Evolutionary conservation across 192 early-diverging fungal genomes (phyloP).

Genomic region (Mortierella antarctica): DNA sequence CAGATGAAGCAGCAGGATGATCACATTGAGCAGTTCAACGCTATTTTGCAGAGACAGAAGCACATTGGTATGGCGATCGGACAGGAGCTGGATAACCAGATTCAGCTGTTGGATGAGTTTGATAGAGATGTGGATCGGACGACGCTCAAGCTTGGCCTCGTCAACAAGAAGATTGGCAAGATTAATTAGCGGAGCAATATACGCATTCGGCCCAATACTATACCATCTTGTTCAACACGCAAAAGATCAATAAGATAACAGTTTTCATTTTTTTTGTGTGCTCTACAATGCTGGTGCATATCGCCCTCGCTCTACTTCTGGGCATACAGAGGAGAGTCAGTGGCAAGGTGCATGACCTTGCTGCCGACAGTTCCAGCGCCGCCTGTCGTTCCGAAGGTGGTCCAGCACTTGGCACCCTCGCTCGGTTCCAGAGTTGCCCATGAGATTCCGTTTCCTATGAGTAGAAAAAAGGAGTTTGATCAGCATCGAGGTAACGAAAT

Average conservation of each 20-base stretch:
- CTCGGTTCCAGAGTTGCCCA: slow-evolving; percentile 85
- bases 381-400: slow-evolving; percentile 86
- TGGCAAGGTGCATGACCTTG: slow-evolving; percentile 68
- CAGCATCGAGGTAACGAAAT: background rate
- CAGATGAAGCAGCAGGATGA: slow-evolving; percentile 88
- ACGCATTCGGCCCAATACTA: background rate
- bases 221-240: background rate
- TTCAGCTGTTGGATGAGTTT: slow-evolving; percentile 86
- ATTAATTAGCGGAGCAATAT: slow-evolving; percentile 56
- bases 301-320: slow-evolving; percentile 30
- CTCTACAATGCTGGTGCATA: slow-evolving; percentile 1
- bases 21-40: slow-evolving; percentile 77
- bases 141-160: slow-evolving; percentile 75
- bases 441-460: slow-evolving; percentile 75
- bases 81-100: slow-evolving; percentile 93
- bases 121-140: slow-evolving; percentile 84
- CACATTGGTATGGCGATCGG: slow-evolving; percentile 89
- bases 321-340: slow-evolving; percentile 56
- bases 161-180: slow-evolving; percentile 83
- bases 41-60: slow-evolving; percentile 83
- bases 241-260: background rate
- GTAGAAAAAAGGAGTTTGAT: background rate
- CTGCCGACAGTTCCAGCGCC: slow-evolving; percentile 70
- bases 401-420: slow-evolving; percentile 73
- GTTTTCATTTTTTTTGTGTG: slow-evolving; percentile 6